Evolutionary conservation across 2,329 filamentous ascomycete species (phyloP).

Genomic region (Exophiala alcalophila): DNA sequence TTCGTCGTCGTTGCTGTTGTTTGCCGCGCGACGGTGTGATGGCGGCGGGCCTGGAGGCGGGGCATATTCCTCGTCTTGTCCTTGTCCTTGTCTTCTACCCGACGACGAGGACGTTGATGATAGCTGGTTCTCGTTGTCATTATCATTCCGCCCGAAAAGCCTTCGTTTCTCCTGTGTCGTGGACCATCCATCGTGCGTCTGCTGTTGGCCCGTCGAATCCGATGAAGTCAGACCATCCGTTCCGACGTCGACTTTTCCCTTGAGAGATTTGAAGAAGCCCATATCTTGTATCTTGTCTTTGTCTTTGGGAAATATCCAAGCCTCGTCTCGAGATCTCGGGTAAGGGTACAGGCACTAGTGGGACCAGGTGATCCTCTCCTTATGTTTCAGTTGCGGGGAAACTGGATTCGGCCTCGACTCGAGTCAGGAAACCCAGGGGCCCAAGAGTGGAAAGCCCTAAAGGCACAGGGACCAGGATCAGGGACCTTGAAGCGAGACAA

Average conservation of each 20-base stretch:
- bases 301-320: too few relatives aligned
- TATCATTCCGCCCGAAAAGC: slow-evolving; percentile 10
- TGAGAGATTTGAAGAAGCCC: slow-evolving; percentile 29
- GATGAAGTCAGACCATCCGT: slow-evolving; percentile 6
- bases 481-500: too few relatives aligned
- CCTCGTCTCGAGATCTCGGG: too few relatives aligned
- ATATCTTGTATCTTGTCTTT: too few relatives aligned
- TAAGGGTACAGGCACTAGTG: too few relatives aligned
- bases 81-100: neutral
- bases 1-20: slow-evolving; percentile 8
- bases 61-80: slow-evolving; percentile 10
- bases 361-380: too few relatives aligned
- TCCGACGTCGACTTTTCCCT: slow-evolving; percentile 25
- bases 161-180: slow-evolving; percentile 13
- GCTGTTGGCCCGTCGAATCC: neutral
- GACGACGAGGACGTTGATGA: too few relatives aligned
- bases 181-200: slow-evolving; percentile 7
- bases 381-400: too few relatives aligned
- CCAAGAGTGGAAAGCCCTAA: too few relatives aligned
- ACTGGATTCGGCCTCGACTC: too few relatives aligned
- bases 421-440: too few relatives aligned
- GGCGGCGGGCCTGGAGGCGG: slow-evolving; percentile 28
- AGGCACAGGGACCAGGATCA: too few relatives aligned
- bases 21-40: slow-evolving; percentile 33
- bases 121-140: neutral